Base-by-base conservation (phyloP, 1,284 basidiomycete genomes). In the Leccinum subfulvum region DNA sequence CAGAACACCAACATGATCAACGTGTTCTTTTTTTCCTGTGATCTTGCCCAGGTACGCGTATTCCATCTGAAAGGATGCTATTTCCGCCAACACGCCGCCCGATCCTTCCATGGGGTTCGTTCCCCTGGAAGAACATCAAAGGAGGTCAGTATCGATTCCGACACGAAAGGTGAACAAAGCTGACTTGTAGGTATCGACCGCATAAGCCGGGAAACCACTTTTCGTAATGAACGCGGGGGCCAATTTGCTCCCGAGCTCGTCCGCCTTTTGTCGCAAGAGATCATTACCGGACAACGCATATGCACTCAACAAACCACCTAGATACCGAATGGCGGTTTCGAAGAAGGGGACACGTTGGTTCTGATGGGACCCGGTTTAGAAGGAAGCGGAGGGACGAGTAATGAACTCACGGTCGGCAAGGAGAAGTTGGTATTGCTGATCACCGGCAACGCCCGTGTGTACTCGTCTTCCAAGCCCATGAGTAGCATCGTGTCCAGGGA, bases 401-500 rank as follows among this genome's bases (percentile, higher is more conserved):
- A 13, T 21, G 3, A 47, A 55, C 71, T 14, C 65, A 78, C 78
- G 56, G 72, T 64, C 8, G 80, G 71, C 23, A 79, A 75, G 8
- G 80, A 77, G 67, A 95, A 94, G 69, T 90, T 85, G 57, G 86
- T 77, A 53, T 83, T 79, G 58, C 83, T 80, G 30, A 97, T 83
- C 61, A 90, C 80, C 4, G 84, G 78, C 2, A 95, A 77, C 26
- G 91, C 92, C 1, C 87, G 81, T 35, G 82, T 75, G 75, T 91
- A 97, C 72, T 97, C 91, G 16, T 87, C 84, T 26, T 87, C 77
- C 16, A 97, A 80, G 14, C 82, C 89, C 90, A 98, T 92, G 60
- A 98, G 78, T 16, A 93, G 81, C 77, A 98, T 88, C 0, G 95
- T 97, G 72, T 97, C 94, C 44, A 97, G 82, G 1, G 90, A 85